These are phyloP conservation scores for Hypoxylon sp. DNA, from an alignment of 2,329 filamentous ascomycete genomes.

Conservation along the genomic window DNA sequence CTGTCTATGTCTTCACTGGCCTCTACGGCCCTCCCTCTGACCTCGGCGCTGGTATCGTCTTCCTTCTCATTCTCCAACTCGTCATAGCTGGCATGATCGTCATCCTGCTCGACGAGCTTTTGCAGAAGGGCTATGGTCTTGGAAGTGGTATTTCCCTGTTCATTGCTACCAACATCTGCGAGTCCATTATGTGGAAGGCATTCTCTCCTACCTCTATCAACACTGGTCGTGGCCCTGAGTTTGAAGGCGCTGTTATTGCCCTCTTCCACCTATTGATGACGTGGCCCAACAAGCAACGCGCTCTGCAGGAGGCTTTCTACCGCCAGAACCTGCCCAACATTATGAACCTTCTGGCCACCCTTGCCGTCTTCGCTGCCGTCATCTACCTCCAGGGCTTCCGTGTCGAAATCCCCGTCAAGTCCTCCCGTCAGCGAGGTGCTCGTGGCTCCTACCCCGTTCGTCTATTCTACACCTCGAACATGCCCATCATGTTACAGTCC, in stretches of 20 bases:
- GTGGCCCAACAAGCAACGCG: conserved; percentile 99
- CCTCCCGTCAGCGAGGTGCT: conserved; percentile 97
- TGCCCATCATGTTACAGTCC: conserved; percentile 99
- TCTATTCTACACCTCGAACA: conserved; percentile 99
- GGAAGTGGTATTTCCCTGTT: conserved; percentile 99
- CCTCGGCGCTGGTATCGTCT: conserved; percentile 97
- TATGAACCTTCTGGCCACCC: conserved; percentile 96
- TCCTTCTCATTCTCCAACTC: conserved; percentile 97
- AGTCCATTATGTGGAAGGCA: conserved; percentile 99
- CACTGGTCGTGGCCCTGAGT: conserved; percentile 98
- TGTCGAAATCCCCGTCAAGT: conserved; percentile 99
- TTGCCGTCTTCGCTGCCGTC: conserved; percentile 94
- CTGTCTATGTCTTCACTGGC: conserved; percentile 97
- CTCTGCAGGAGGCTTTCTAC: conserved; percentile 98
- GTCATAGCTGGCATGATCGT: conserved; percentile 98
- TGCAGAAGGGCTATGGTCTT: conserved; percentile 99
- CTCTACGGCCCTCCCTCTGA: conserved; percentile 98
- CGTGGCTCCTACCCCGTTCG: conserved; percentile 98
- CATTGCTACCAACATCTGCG: conserved; percentile 99
- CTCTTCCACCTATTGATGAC: conserved; percentile 98
- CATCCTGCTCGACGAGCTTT: conserved; percentile 97
- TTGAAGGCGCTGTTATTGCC: conserved; percentile 97
- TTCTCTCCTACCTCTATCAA: conserved; percentile 99
- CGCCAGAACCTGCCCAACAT: conserved; percentile 99
- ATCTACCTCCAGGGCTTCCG: conserved; percentile 99